Base-by-base conservation (phyloP, 129 eudicot species). In the Solidago caesia region DNA sequence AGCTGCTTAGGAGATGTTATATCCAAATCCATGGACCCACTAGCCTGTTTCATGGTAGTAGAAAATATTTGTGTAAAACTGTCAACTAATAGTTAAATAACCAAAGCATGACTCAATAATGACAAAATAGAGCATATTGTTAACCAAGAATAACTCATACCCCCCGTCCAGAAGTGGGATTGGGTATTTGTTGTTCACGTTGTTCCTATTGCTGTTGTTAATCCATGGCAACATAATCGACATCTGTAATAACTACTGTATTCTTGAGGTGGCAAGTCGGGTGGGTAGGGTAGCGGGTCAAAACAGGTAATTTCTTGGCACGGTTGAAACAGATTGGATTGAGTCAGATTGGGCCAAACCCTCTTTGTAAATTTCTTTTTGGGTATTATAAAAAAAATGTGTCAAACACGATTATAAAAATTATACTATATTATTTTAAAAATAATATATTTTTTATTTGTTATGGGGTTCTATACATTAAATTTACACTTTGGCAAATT, bases 21-120 rank as follows among this genome's bases (percentile, higher is more conserved):
- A 77, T 92, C 98, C 85, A 92, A 80, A 81, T 92, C 98, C 96
- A 92, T 92, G 4, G 95, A 81, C 46, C 98, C 98, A 82, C 98
- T 92, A 52, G 89, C 92, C 98, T 92, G 87, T 77, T 15, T 14
- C 33, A 80, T 39, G 67, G n/a, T 44, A 58, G 62, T 42, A 6
- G 26, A 45, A 62, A 57, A 8, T 13, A 33, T 13, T 27, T 1
- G 41, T 27, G 41, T 56, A 9, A 8, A 43, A 14, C 11, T 58
- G 46, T 60, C 26, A 39, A 59, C 13, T 39, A 74, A 33, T 41
- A 49, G 60, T 49, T 39, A 74, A 49, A 74, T 65, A 49, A 21
- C 41, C 15, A 44, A 56, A 56, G 13, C 13, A 13, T 68, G 45
- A 8, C 33, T 41, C 57, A 65, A 55, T 68, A 56, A 39, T 71